phyloP scores from a whole-genome alignment of 1,284 basidiomycete species.

The Agaricales sp. region DNA sequence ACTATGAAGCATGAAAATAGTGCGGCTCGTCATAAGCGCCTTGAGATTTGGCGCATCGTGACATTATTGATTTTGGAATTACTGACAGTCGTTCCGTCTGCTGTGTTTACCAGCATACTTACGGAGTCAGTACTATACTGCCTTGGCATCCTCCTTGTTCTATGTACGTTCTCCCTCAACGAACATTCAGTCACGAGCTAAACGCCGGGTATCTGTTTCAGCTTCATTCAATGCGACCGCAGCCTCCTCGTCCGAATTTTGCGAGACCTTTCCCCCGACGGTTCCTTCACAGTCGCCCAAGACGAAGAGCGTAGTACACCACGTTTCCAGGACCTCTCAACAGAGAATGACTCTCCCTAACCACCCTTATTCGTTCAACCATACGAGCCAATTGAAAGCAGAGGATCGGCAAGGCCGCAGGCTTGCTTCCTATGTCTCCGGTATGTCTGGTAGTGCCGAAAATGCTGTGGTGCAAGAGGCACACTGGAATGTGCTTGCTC shows the following conservation, averaged over 20 bases:
- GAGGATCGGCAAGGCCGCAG: background rate
- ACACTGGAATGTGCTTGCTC: background rate
- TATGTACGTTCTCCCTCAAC: slow-evolving; percentile 19
- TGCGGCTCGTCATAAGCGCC: slow-evolving; percentile 9
- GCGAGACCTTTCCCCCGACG: background rate
- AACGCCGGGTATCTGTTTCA: slow-evolving; percentile 7
- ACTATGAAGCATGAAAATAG: slow-evolving; percentile 11
- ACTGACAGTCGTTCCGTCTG: slow-evolving; percentile 31
- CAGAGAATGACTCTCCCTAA: background rate
- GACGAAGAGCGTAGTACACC: background rate
- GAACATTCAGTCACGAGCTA: background rate
- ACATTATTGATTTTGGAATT: slow-evolving; percentile 37
- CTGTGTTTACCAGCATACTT: slow-evolving; percentile 25
- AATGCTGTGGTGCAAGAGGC: background rate
- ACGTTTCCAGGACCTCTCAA: background rate
- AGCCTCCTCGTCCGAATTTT: background rate
- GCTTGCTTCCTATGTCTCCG: background rate
- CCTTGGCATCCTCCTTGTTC: slow-evolving; percentile 35
- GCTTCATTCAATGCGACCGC: slow-evolving; percentile 14
- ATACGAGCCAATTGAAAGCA: background rate
- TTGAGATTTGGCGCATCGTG: slow-evolving; percentile 22
- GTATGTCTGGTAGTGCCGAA: background rate
- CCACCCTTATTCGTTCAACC: background rate
- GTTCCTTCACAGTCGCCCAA: background rate
- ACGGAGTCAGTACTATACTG: slow-evolving; percentile 38